Base-by-base conservation (phyloP, 1,284 basidiomycete genomes). In the Bothia castanella region DNA sequence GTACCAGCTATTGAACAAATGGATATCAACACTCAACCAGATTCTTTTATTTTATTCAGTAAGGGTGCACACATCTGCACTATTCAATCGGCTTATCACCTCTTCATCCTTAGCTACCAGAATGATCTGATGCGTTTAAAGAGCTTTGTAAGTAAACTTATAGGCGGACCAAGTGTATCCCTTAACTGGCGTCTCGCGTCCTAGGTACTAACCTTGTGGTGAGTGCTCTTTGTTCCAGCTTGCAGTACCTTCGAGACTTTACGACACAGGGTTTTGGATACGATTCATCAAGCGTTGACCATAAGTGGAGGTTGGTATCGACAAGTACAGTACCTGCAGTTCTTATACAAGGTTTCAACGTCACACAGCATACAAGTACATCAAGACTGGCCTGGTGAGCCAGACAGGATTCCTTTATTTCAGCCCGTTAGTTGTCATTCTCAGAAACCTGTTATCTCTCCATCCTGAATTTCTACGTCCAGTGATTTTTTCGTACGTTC, bases 401-500 rank as follows among this genome's bases (percentile, higher is more conserved):
- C 49, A 8, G 9, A 10, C 14, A 11, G 16, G 13, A 19, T 27
- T 23, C 16, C 9, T 25, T 14, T 20, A 37, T 23, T 8, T 13
- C 10, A 37, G 27, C 19, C 34, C 47, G 47, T 48, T 32, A 42
- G 47, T 37, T 23, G 12, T n/a, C 27, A 12, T 4, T 27, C 11
- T 31, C 25, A 8, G 30, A 16, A 19, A 10, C 11, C 12, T 25
- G 4, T 6, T 13, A 25, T 19, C 29, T 32, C 14, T n/a, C 13
- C 9, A 25, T 30, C 21, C 1, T 9, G 4, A 9, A 9, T 37
- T 16, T 9, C 25, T 37, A 16, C 10, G 5, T 20, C 7, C 20
- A 52, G 51, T 8, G 49, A 52, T 8, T 16, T 52, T 8, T 7
- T 52, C 8, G 51, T 51, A 16, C 41, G 51, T 25, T 27, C 35